Base-by-base conservation (phyloP, 208 protist genomes). In the Trichomonas tenax region DNA sequence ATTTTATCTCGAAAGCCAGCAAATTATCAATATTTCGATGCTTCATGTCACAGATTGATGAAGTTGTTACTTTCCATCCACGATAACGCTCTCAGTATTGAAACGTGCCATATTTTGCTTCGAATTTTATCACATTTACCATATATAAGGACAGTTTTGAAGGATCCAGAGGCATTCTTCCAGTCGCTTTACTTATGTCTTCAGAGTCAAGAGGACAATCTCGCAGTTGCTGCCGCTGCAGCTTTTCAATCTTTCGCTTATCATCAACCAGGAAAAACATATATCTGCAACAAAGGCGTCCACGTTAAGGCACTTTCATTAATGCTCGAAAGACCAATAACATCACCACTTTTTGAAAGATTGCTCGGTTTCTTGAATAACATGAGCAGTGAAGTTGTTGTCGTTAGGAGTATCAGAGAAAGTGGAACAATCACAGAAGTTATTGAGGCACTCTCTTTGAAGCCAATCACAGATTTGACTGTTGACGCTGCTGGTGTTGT, bases 1-100 rank as follows among this genome's bases (percentile, higher is more conserved):
- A 93, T 93, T 58, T 38, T 93, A 58, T 34, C 40, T 10, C 86
- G 86, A 34, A 93, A 93, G 15, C 86, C 86, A 58, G 40, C 86
- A 4, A 93, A 93, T 17, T 93, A 51, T 41, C 41, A 93, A 93
- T 51, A 93, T 38, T 93, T 93, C n/a, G 86, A 93, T 93, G 40
- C 44, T 34, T 93, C 44, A 93, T 44, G 40, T 26, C 17, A 34
- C 9, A 48, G 44, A 51, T 6, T 51, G 2, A 48, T 93, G 14
- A 93, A 93, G n/a, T 26, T 51, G 9, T 17, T 93, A 21, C 46
- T 93, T n/a, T 93, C 86, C 34, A 34, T 93, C 9, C 23, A 51
- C 15, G 44, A 93, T 36, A 38, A 48, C 9, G 34, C 11, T 8
- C 44, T 93, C 46, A 48, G 40, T 48, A 93, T 93, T 51, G 86